phyloP scores from a whole-genome alignment of 768 basidiomycete species.

The Lactarius sanguifluus region DNA sequence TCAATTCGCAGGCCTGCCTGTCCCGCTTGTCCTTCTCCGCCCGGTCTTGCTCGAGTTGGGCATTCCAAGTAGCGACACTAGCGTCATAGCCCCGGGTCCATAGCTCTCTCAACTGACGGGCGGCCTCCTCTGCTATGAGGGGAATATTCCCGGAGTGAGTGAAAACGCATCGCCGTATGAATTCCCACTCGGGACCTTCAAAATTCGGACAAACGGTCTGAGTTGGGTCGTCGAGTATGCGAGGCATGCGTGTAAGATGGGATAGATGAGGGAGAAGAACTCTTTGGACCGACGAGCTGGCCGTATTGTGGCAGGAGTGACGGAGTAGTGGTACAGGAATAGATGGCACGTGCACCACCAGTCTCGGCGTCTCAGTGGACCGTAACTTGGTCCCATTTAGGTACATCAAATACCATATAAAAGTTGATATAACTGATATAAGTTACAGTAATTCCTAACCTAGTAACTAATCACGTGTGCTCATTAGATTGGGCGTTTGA shows the following conservation, averaged over 20 bases:
- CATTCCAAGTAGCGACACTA: background rate
- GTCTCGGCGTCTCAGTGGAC: too few relatives aligned
- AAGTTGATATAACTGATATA: too few relatives aligned
- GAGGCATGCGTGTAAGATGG: background rate
- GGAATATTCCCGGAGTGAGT: background rate
- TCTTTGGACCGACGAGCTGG: too few relatives aligned
- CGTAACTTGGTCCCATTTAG: too few relatives aligned
- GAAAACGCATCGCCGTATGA: background rate
- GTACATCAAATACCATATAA: too few relatives aligned
- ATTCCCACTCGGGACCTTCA: background rate
- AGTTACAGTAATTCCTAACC: too few relatives aligned
- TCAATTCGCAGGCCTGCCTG: background rate
- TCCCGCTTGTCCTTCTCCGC: background rate
- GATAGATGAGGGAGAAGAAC: too few relatives aligned
- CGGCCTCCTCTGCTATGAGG: background rate
- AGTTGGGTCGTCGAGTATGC: background rate
- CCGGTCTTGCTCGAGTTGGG: background rate
- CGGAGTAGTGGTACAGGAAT: too few relatives aligned
- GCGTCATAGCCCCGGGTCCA: background rate
- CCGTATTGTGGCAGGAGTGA: too few relatives aligned
- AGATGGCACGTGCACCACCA: too few relatives aligned
- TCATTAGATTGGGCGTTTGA: too few relatives aligned
- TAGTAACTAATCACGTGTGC: too few relatives aligned
- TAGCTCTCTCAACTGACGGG: background rate
- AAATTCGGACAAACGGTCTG: background rate